Conservation (phyloP, 2,329 filamentous ascomycete genomes). For the Fusarium nygamai region DNA sequence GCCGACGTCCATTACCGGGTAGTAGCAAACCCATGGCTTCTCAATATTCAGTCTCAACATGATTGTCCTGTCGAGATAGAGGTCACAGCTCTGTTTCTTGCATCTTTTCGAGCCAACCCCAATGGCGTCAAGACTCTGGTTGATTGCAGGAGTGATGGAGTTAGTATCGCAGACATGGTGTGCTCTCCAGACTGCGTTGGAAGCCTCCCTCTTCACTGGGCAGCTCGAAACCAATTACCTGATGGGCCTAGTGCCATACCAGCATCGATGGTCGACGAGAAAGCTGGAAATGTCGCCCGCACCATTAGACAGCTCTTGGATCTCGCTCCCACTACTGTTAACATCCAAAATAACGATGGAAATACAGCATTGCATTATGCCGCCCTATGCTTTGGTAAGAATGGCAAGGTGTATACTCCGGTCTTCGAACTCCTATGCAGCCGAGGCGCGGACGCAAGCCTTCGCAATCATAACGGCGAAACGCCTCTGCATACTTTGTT, state of each 20-base stretch:
- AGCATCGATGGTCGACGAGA: background rate
- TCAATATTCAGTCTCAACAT: background rate
- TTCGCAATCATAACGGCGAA: background rate
- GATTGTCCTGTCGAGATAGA: background rate
- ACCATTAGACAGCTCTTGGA: background rate
- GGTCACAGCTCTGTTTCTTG: background rate
- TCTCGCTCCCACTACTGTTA: background rate
- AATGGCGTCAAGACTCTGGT: background rate
- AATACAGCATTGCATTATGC: background rate
- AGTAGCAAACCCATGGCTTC: background rate
- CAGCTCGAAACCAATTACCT: background rate
- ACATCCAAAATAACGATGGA: background rate
- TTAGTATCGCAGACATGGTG: background rate
- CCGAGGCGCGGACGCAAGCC: background rate
- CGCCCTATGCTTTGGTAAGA: background rate
- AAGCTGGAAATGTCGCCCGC: background rate
- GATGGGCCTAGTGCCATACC: background rate
- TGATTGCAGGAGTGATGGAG: background rate
- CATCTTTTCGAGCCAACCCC: background rate
- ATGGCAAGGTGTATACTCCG: background rate
- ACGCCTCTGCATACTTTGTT: background rate
- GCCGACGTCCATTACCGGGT: background rate
- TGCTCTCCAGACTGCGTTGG: background rate
- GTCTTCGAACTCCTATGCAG: background rate
- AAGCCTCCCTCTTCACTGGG: background rate